phyloP scores from a whole-genome alignment of 345 rosid genomes.

The Trapa bicornis region DNA sequence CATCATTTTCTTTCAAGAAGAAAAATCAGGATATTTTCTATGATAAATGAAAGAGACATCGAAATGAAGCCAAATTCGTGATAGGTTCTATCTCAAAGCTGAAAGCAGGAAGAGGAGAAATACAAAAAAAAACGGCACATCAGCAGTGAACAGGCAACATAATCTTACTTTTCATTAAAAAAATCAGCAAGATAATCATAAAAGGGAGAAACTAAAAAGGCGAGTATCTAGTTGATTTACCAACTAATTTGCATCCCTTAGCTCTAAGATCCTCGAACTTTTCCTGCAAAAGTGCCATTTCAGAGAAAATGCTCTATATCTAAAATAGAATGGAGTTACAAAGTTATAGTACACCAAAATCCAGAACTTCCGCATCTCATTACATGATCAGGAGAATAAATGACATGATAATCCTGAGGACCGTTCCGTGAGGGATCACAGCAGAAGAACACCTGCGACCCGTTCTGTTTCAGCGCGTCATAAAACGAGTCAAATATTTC shows the following conservation, averaged over 20 bases:
- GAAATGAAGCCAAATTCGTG: no score
- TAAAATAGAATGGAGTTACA: background rate
- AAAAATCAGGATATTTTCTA: background rate
- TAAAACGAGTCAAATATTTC: slow-evolving; percentile 75
- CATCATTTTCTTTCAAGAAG: background rate
- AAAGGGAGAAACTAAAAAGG: background rate
- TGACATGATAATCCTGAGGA: slow-evolving; percentile 64
- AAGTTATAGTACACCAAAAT: background rate
- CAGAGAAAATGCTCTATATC: background rate
- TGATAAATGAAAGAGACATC: background rate
- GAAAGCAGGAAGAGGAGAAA: no score
- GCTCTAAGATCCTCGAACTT: slow-evolving; percentile 74
- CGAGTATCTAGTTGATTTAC: slow-evolving; percentile 21
- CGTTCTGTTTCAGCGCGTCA: slow-evolving; percentile 74
- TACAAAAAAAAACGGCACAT: no score
- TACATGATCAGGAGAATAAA: slow-evolving; percentile 69
- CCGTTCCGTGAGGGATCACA: slow-evolving; percentile 83
- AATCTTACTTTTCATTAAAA: background rate
- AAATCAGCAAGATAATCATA: background rate
- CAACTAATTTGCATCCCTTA: slow-evolving; percentile 71
- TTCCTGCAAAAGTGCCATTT: slow-evolving; percentile 40
- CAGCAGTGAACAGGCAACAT: background rate
- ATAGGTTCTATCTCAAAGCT: no score
- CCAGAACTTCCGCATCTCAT: background rate
- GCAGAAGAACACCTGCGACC: slow-evolving; percentile 76